Conservation (phyloP, 2,329 filamentous ascomycete genomes). For the Colletotrichum lini region DNA sequence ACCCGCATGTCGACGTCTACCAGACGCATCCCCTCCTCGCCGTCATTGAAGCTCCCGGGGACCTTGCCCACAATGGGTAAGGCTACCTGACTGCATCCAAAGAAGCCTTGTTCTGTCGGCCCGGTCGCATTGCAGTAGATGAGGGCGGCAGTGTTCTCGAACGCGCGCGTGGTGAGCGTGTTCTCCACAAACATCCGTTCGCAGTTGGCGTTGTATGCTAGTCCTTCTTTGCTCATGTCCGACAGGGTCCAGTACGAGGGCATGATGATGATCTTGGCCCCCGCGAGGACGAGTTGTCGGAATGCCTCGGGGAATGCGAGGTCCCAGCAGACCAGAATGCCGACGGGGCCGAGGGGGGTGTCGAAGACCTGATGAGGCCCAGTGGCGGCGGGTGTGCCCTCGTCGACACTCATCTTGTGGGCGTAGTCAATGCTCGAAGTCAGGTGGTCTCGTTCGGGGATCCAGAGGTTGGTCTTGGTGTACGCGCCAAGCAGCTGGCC, state of each 20-base stretch:
- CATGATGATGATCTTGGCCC: conserved; percentile 71
- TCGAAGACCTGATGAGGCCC: conserved; percentile 51
- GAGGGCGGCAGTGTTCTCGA: conserved; percentile 71
- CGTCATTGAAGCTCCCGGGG: conserved; percentile 62
- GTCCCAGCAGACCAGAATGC: conserved; percentile 71
- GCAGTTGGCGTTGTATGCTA: conserved; percentile 62
- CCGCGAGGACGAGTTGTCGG: conserved; percentile 66
- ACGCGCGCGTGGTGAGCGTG: conserved; percentile 65
- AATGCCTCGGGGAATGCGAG: conserved; percentile 74
- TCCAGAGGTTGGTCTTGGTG: conserved; percentile 71
- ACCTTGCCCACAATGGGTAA: conserved; percentile 68
- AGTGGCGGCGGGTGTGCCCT: neutral
- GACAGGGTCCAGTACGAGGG: conserved; percentile 63
- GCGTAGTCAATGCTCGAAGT: conserved; percentile 51
- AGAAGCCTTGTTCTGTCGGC: conserved; percentile 61
- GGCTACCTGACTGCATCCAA: conserved; percentile 68
- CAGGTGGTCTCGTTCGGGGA: conserved; percentile 63
- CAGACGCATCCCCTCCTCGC: conserved; percentile 63
- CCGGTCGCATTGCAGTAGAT: conserved; percentile 71
- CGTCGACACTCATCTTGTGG: neutral
- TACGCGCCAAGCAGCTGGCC: conserved; percentile 66
- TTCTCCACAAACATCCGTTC: conserved; percentile 69
- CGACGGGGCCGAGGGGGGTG: conserved; percentile 69
- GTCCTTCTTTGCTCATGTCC: conserved; percentile 51
- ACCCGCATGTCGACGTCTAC: conserved; percentile 67